Percentiles rank a stretch among this genome's conserved stretches.
Conservation (phyloP, 2,329 filamentous ascomycete genomes). For the Epichloe elymi region DNA sequence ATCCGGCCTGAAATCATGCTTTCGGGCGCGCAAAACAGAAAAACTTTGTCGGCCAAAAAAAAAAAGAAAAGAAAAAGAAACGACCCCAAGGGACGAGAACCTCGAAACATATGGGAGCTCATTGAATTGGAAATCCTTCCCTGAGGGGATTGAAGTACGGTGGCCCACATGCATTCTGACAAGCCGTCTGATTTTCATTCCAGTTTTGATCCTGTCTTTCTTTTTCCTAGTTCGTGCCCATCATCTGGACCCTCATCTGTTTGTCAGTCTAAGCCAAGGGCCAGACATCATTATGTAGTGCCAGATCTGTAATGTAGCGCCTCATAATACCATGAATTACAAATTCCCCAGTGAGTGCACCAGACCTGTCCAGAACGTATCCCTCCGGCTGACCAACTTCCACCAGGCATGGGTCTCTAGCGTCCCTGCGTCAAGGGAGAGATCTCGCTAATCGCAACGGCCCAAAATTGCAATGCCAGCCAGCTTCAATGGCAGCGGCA, state of each 20-base stretch:
- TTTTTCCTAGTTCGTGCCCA: neutral
- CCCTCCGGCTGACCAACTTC: neutral
- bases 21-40: no score
- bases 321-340: neutral
- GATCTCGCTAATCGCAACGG: conserved; percentile 11
- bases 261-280: neutral
- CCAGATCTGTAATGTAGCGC: neutral
- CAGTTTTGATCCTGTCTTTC: neutral
- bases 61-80: no score
- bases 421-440: conserved; percentile 4
- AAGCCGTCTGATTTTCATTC: no score
- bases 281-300: neutral
- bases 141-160: neutral
- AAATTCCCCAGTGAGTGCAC: neutral
- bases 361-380: neutral
- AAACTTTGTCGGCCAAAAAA: no score
- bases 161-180: neutral
- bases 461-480: neutral
- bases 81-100: neutral
- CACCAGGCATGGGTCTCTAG: neutral
- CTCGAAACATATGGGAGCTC: neutral
- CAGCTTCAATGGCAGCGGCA: neutral
- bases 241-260: neutral
- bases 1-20: no score
- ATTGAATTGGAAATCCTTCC: neutral